Evolutionary conservation across 805 yeast genomes (phyloP), one percentile per base, ranked within the genome.

Genomic region (Lachancea meyersii): DNA sequence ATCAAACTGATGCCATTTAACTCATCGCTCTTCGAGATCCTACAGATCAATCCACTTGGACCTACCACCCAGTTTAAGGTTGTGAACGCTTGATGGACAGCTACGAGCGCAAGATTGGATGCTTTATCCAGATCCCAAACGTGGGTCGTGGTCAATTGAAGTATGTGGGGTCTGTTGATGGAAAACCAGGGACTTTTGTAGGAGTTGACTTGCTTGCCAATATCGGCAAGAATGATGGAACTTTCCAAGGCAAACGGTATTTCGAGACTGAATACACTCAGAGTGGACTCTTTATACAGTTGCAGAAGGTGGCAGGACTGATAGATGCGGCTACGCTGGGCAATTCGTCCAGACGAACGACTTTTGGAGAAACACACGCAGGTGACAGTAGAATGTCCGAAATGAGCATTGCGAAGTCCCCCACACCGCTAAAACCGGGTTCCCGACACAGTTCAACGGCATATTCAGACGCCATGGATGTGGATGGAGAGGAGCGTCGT

Each of bases 151-250:
- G 89, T 1, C 68, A 79, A 9, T 65, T 89, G 40, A 71, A 79
- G 46, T 89, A 74, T 61, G 69, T 80, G 17, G 98, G 96, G 1
- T 63, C 72, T 2, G 86, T 91, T 14, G 74, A 79, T 18, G 81
- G 81, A 18, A 86, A 85, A 55, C 63, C 65, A 5, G 95, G 96
- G 0, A 69, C 71, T 9, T 91, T 80, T 67, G 96, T 89, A 4
- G 98, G 98, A 2, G 73, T 91, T 5, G 97, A 91, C 59, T 67
- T 91, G 33, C 54, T 79, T n/a, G 80, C 75, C 0, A 57, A 68
- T 4, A 69, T 76, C 42, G 98, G 98, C 18, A 85, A 86, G 61
- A 93, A 91, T 57, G 75, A 78, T 42, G 98, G 98, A n/a, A 73
- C 76, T 32, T 87, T 80, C 35, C 75, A 81, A 44, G 95, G 95